phyloP scores from a whole-genome alignment of 768 basidiomycete species.

The Russula sp. region DNA sequence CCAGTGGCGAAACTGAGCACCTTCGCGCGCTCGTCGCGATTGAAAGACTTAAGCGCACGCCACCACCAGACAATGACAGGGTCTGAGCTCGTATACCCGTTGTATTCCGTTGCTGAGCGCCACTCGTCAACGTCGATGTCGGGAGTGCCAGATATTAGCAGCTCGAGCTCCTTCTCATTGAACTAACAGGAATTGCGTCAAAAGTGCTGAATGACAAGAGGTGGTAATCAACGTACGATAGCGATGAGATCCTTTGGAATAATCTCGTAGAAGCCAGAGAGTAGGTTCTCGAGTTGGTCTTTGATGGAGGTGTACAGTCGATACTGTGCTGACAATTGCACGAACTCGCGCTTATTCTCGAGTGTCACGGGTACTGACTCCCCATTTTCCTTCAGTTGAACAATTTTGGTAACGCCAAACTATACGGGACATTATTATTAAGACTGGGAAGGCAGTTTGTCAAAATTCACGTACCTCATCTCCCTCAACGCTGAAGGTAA shows the following conservation, averaged over 20 bases:
- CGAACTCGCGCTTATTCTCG: slow-evolving; percentile 96
- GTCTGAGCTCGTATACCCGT: slow-evolving; percentile 80
- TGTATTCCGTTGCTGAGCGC: slow-evolving; percentile 88
- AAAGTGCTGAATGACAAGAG: slow-evolving; percentile 17
- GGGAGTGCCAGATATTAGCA: slow-evolving; percentile 95
- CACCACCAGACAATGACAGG: slow-evolving; percentile 99
- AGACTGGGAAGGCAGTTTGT: not conserved
- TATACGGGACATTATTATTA: slow-evolving; percentile 26
- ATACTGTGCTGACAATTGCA: slow-evolving; percentile 91
- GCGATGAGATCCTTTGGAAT: slow-evolving; percentile 93
- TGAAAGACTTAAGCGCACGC: slow-evolving; percentile 96
- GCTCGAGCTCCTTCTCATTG: slow-evolving; percentile 89
- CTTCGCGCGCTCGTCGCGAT: slow-evolving; percentile 92
- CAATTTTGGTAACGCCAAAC: slow-evolving; percentile 88
- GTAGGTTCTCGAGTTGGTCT: slow-evolving; percentile 87
- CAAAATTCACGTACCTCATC: slow-evolving; percentile 65
- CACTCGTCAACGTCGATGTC: slow-evolving; percentile 98
- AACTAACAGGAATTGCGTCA: slow-evolving; percentile 44
- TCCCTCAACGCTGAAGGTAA: slow-evolving; percentile 93
- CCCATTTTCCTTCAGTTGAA: slow-evolving; percentile 82
- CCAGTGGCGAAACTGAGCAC: slow-evolving; percentile 96
- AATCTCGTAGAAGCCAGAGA: slow-evolving; percentile 93
- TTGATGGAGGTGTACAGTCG: slow-evolving; percentile 90
- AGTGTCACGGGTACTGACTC: slow-evolving; percentile 83
- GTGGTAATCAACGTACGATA: slow-evolving; percentile 51